A percentile compares a stretch with the other conserved stretches of the same genome.
Conservation (phyloP, 139 green algal species). For the Chlamydomonas sp. region DNA sequence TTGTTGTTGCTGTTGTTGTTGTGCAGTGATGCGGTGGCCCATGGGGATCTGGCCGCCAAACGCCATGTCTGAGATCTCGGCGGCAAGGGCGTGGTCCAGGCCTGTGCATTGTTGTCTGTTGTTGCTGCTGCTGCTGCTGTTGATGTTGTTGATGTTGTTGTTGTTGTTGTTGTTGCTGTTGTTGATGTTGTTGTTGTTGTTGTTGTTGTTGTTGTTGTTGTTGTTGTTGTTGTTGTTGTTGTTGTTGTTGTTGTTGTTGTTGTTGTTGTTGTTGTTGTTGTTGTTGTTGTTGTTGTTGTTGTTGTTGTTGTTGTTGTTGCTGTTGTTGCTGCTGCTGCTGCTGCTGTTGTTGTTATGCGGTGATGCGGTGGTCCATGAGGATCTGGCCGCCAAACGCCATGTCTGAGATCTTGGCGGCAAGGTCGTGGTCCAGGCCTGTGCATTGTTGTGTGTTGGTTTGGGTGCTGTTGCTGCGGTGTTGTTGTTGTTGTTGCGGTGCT, state of each 20-base stretch:
- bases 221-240: conserved; percentile 32
- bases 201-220: conserved; percentile 34
- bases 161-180: neutral
- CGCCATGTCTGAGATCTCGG: conserved; percentile 19
- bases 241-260: conserved; percentile 32
- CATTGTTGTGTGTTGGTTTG: neutral
- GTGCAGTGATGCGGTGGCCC: conserved; percentile 4
- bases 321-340: conserved; percentile 23
- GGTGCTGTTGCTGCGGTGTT: neutral
- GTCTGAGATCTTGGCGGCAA: conserved; percentile 8
- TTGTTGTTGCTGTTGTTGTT: too few species aligned
- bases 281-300: too few species aligned
- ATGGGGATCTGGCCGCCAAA: conserved; percentile 19
- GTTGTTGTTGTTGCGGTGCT: neutral
- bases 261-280: conserved; percentile 24
- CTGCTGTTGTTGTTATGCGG: neutral
- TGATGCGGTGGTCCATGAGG: conserved; percentile 1
- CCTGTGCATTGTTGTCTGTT: too few species aligned
- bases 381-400: conserved; percentile 21
- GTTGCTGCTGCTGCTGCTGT: neutral
- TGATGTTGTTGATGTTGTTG: neutral
- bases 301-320: too few species aligned
- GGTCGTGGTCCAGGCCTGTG: conserved; percentile 7
- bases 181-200: conserved; percentile 44
- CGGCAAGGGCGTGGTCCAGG: conserved; percentile 5